Evolutionary conservation across 805 yeast species (phyloP).

Genomic region (Barnettozyma siamensis): DNA sequence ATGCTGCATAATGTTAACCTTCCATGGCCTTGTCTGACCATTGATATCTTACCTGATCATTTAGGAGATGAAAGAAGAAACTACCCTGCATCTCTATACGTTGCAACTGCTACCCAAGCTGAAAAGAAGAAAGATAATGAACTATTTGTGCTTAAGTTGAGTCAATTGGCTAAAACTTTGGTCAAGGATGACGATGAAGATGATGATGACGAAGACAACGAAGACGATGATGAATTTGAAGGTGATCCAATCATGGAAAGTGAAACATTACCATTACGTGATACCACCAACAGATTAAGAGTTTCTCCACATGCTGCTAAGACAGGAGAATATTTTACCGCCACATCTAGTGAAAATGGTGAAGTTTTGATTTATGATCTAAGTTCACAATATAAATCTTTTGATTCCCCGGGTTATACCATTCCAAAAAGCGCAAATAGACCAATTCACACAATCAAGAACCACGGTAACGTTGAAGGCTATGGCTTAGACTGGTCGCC

Average conservation of each 20-base stretch:
- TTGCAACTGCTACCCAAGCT: conserved; percentile 94
- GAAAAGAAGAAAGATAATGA: conserved; percentile 82
- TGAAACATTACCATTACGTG: conserved; percentile 68
- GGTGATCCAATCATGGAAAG: conserved; percentile 84
- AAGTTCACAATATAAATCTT: conserved; percentile 71
- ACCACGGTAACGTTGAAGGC: conserved; percentile 95
- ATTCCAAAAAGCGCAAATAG: conserved; percentile 72
- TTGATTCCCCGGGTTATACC: conserved; percentile 81
- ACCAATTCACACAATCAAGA: conserved; percentile 75
- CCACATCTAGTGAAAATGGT: conserved; percentile 85
- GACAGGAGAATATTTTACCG: conserved; percentile 80
- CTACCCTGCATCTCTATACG: conserved; percentile 80
- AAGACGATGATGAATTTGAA: conserved; percentile 67
- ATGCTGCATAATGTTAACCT: conserved; percentile 91
- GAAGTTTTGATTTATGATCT: conserved; percentile 84
- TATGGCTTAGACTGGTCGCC: conserved; percentile 98
- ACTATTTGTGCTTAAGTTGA: conserved; percentile 73
- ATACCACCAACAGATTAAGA: conserved; percentile 86
- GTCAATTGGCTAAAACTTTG: conserved; percentile 77
- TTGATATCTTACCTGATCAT: conserved; percentile 82
- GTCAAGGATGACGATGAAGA: conserved; percentile 79
- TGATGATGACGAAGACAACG: conserved; percentile 67
- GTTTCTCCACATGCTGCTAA: conserved; percentile 69
- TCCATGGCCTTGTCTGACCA: conserved; percentile 96
- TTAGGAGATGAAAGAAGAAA: conserved; percentile 84